These are phyloP conservation scores for Fragaria vesca DNA, from an alignment of 306 rosid genomes.

Conservation along the genomic window DNA sequence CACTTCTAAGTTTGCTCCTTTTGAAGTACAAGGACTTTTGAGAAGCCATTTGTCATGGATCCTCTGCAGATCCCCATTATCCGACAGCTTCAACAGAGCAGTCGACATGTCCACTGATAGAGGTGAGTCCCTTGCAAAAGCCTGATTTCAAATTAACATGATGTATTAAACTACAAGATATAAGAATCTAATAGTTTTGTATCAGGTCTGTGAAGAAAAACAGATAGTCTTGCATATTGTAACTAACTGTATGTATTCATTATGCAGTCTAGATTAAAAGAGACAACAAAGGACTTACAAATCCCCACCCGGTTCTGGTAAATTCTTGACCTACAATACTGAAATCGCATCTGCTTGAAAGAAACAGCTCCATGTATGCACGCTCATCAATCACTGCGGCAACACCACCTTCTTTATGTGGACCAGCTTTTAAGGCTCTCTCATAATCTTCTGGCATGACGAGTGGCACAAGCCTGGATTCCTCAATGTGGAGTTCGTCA, in stretches of 20 bases:
- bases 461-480: conserved; percentile 74
- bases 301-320: conserved; percentile 97
- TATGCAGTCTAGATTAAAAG: not conserved
- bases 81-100: conserved; percentile 69
- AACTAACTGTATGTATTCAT: not conserved
- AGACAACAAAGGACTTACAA: conserved; percentile 57
- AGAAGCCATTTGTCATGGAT: conserved; percentile 95
- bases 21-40: conserved; percentile 69
- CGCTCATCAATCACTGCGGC: conserved; percentile 80
- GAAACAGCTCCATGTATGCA: conserved; percentile 81
- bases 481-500: conserved; percentile 52
- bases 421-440: conserved; percentile 66
- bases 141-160: conserved; percentile 47
- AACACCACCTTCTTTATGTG: conserved; percentile 62
- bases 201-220: not conserved
- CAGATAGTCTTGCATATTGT: not conserved
- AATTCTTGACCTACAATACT: conserved; percentile 83
- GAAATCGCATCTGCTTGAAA: conserved; percentile 71
- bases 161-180: not conserved
- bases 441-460: conserved; percentile 52
- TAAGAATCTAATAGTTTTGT: not conserved
- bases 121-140: conserved; percentile 85
- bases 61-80: conserved; percentile 84
- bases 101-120: conserved; percentile 85
- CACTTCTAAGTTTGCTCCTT: conserved; percentile 54